phyloP scores from a whole-genome alignment of 352 stramenopile genomes.

The Phytophthora citricola region DNA sequence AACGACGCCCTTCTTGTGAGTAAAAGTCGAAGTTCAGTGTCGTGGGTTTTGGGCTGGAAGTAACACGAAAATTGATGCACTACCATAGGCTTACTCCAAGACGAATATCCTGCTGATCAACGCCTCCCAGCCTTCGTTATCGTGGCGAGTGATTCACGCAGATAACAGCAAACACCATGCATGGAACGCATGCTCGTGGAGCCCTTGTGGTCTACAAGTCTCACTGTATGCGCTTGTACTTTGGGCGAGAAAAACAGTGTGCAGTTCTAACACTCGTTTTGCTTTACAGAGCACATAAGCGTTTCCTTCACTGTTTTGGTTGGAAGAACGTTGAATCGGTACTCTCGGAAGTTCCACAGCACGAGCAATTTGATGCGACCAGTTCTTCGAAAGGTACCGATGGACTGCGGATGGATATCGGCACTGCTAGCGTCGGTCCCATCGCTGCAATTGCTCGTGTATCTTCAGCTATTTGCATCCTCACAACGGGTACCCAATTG shows the following conservation, averaged over 20 bases:
- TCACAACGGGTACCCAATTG: constrained; percentile 33
- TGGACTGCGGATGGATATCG: constrained; percentile 17
- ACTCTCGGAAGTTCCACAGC: constrained; percentile 11
- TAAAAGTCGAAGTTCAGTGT: background rate
- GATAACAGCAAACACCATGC: constrained; percentile 7
- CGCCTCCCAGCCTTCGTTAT: constrained; percentile 15
- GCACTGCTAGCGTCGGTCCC: constrained; percentile 11
- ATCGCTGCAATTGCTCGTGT: constrained; percentile 35
- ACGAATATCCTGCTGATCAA: constrained; percentile 39
- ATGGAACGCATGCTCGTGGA: constrained; percentile 50
- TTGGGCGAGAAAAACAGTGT: background rate
- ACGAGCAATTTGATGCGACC: constrained; percentile 28
- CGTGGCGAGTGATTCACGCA: constrained; percentile 24
- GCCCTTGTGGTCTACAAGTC: constrained; percentile 46
- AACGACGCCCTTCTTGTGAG: constrained; percentile 43
- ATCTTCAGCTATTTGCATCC: constrained; percentile 33
- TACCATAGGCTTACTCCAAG: constrained; percentile 39
- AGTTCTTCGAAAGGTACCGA: constrained; percentile 11
- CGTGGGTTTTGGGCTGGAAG: background rate
- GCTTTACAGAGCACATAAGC: constrained; percentile 24
- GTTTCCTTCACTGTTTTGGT: constrained; percentile 33
- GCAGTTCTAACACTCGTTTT: constrained; percentile 3
- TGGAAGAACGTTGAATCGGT: constrained; percentile 34
- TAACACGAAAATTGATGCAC: too few species aligned
- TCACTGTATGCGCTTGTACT: constrained; percentile 40